Conservation (phyloP, 306 rosid genomes). For the Ceratonia siliqua region DNA sequence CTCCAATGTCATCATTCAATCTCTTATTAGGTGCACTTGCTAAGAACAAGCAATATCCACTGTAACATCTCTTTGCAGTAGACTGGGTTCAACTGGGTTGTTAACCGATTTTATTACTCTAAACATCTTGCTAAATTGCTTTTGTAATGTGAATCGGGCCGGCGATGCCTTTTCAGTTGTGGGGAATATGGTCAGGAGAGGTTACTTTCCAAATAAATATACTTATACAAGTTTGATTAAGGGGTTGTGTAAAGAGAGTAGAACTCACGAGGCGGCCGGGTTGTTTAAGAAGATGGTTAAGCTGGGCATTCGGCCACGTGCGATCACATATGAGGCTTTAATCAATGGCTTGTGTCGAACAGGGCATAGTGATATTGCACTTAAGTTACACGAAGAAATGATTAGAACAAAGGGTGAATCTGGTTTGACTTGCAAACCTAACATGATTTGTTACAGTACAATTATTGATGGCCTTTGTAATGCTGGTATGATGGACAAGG, state of each 20-base stretch:
- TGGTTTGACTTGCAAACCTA: slow-evolving; percentile 38
- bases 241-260: slow-evolving; percentile 51
- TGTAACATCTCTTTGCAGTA: slow-evolving; percentile 30
- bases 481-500: slow-evolving; percentile 46
- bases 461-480: slow-evolving; percentile 57
- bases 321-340: slow-evolving; percentile 39
- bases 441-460: slow-evolving; percentile 30
- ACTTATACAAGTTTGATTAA: slow-evolving; percentile 43
- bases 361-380: slow-evolving; percentile 33
- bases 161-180: slow-evolving; percentile 38
- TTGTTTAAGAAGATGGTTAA: slow-evolving; percentile 39
- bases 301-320: slow-evolving; percentile 42
- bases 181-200: slow-evolving; percentile 40
- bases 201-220: slow-evolving; percentile 36
- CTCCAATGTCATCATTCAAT: slow-evolving; percentile 45
- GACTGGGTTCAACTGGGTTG: slow-evolving; percentile 31
- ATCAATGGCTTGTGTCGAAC: slow-evolving; percentile 51
- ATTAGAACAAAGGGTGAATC: slow-evolving; percentile 22
- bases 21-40: slow-evolving; percentile 41
- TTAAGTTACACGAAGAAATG: slow-evolving; percentile 49
- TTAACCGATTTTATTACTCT: slow-evolving; percentile 29
- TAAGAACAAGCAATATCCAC: slow-evolving; percentile 40
- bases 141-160: slow-evolving; percentile 36
- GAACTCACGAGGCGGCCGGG: slow-evolving; percentile 34
- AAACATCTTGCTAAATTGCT: slow-evolving; percentile 47